These are phyloP conservation scores for Amaranthus cruentus DNA, from an alignment of 148 eudicot genomes.

Conservation along the genomic window DNA sequence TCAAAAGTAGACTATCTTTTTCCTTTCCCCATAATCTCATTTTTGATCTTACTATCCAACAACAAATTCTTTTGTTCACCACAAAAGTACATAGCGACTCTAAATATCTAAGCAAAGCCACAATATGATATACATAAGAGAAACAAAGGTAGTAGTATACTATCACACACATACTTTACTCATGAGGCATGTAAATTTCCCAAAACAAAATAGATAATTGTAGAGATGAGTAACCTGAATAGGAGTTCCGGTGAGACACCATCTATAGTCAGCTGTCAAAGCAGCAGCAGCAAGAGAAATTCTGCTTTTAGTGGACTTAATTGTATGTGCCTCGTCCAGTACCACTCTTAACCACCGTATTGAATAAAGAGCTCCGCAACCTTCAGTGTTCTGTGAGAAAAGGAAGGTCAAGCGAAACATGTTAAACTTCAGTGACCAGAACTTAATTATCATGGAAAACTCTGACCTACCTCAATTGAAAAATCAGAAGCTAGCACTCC, in stretches of 20 bases:
- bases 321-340: constrained; percentile 97
- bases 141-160: background rate
- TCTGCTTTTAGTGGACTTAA: constrained; percentile 88
- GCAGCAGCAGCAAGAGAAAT: constrained; percentile 82
- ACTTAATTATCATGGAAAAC: background rate
- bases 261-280: constrained; percentile 74
- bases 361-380: constrained; percentile 64
- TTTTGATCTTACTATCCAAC: background rate
- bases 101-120: background rate
- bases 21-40: background rate
- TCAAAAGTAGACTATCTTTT: background rate
- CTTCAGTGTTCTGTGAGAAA: constrained; percentile 59
- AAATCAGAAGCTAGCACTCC: constrained; percentile 91
- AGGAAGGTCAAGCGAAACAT: constrained; percentile 10
- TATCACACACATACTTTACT: background rate
- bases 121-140: background rate
- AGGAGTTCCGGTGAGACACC: constrained; percentile 99
- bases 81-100: background rate
- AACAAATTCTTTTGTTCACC: background rate
- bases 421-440: background rate
- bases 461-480: constrained; percentile 61
- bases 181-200: background rate
- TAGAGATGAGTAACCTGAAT: constrained; percentile 57
- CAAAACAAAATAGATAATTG: background rate
- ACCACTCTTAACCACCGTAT: constrained; percentile 91